Evolutionary conservation across 768 basidiomycete species (phyloP).

Genomic region (Daedalea quercina): DNA sequence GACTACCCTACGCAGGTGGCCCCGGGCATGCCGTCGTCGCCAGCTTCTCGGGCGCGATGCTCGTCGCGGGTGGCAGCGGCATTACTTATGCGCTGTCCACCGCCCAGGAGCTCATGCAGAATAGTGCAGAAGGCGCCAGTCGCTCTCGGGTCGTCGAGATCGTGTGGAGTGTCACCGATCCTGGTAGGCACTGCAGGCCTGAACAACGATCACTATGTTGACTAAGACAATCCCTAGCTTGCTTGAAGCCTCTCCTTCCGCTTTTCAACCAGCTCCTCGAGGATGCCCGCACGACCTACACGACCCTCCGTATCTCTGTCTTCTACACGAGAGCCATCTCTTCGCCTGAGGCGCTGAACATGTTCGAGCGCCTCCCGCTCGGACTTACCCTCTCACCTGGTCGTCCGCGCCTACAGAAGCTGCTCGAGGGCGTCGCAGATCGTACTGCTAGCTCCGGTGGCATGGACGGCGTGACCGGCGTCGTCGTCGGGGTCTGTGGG

Average conservation of each 20-base stretch:
- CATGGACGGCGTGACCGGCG: slow-evolving; percentile 19
- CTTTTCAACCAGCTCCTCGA: slow-evolving; percentile 31
- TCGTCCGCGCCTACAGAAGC: slow-evolving; percentile 17
- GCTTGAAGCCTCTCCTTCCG: slow-evolving; percentile 32
- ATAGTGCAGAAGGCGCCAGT: slow-evolving; percentile 27
- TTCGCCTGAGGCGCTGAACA: slow-evolving; percentile 12
- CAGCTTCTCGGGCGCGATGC: slow-evolving; percentile 45
- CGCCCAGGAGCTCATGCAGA: slow-evolving; percentile 47
- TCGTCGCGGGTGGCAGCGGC: slow-evolving; percentile 56
- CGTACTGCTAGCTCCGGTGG: slow-evolving; percentile 14
- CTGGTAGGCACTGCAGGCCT: slow-evolving; percentile 27
- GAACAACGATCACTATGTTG: slow-evolving; percentile 10
- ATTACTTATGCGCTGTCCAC: slow-evolving; percentile 48
- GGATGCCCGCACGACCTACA: slow-evolving; percentile 20
- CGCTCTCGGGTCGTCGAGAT: slow-evolving; percentile 41
- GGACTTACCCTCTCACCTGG: slow-evolving; percentile 24
- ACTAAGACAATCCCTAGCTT: slow-evolving; percentile 17
- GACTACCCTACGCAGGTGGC: slow-evolving; percentile 28
- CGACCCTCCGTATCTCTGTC: slow-evolving; percentile 32
- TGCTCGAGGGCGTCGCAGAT: slow-evolving; percentile 19
- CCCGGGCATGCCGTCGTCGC: slow-evolving; percentile 39
- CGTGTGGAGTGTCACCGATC: slow-evolving; percentile 46
- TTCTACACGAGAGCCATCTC: slow-evolving; percentile 34
- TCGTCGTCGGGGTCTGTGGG: slow-evolving; percentile 38
- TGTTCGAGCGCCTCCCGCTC: slow-evolving; percentile 19